Evolutionary conservation across 31 red algal species (phyloP).

Genomic region (Odonthalia washingtoniensis): DNA sequence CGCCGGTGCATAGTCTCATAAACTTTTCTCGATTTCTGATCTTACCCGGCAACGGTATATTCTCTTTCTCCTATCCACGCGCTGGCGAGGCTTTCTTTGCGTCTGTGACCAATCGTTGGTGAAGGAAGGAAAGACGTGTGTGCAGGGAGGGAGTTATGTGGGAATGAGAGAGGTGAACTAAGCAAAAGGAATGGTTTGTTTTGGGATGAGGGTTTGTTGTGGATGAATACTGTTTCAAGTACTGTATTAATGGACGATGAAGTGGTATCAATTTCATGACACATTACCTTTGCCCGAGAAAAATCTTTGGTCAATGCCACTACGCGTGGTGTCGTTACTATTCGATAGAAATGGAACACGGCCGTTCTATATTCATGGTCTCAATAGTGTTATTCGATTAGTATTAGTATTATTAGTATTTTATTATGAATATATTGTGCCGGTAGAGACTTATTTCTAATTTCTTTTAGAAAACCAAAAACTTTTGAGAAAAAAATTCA

Average conservation of each 20-base stretch:
- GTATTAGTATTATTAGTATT: not conserved
- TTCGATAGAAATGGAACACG: not conserved
- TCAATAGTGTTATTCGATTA: not conserved
- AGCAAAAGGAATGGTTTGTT: too few relatives aligned
- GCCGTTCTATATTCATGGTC: not conserved
- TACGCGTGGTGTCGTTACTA: not conserved
- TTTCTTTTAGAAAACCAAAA: too few relatives aligned
- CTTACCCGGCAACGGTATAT: not conserved
- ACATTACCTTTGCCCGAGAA: not conserved
- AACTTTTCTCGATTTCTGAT: not conserved
- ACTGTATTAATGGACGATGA: not conserved
- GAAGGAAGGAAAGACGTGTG: too few relatives aligned
- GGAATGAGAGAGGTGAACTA: too few relatives aligned
- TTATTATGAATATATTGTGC: not conserved
- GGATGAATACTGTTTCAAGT: not conserved
- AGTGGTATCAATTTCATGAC: not conserved
- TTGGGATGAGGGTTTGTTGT: not conserved
- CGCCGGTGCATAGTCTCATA: not conserved
- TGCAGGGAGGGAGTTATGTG: too few relatives aligned
- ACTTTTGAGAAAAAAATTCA: too few relatives aligned
- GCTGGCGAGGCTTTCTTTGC: not conserved
- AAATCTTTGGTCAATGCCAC: not conserved
- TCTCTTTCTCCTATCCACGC: not conserved
- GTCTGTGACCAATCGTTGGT: not conserved
- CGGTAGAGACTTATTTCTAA: not conserved